phyloP scores from a whole-genome alignment of 2,329 filamentous ascomycete species.

The Penicillium frequentans region DNA sequence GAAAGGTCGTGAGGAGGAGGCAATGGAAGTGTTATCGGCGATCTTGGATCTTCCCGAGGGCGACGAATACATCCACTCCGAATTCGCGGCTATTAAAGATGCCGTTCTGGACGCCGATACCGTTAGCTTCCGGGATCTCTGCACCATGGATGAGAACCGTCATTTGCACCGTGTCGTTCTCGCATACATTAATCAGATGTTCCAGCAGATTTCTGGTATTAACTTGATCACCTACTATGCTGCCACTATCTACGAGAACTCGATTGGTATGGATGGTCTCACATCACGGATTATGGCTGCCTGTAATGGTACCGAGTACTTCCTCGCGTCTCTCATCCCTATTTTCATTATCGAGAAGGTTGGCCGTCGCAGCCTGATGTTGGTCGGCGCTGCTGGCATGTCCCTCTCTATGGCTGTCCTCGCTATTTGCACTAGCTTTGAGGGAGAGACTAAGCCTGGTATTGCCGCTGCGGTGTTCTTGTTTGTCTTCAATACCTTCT shows the following conservation, averaged over 20 bases:
- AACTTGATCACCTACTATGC: slow-evolving; percentile 50
- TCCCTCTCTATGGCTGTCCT: slow-evolving; percentile 65
- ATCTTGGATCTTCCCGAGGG: slow-evolving; percentile 48
- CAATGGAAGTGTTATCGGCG: slow-evolving; percentile 45
- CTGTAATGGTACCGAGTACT: slow-evolving; percentile 56
- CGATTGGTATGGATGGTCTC: slow-evolving; percentile 40
- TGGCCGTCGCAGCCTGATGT: slow-evolving; percentile 66
- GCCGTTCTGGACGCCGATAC: slow-evolving; percentile 49
- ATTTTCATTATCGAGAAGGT: slow-evolving; percentile 53
- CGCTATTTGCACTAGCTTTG: slow-evolving; percentile 39
- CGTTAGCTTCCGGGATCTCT: slow-evolving; percentile 55
- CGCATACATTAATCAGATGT: slow-evolving; percentile 60
- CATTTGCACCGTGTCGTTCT: slow-evolving; percentile 58
- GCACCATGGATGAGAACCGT: slow-evolving; percentile 58
- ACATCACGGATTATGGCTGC: slow-evolving; percentile 54
- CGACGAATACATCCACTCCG: slow-evolving; percentile 43
- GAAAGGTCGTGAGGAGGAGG: slow-evolving; percentile 53
- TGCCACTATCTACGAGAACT: slow-evolving; percentile 43
- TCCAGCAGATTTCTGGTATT: slow-evolving; percentile 51
- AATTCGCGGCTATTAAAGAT: slow-evolving; percentile 52
- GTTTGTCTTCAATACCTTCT: slow-evolving; percentile 64
- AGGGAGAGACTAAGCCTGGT: slow-evolving; percentile 38
- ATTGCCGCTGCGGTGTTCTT: slow-evolving; percentile 54
- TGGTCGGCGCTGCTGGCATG: slow-evolving; percentile 66
- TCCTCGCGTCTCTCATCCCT: slow-evolving; percentile 51